Evolutionary conservation across 768 basidiomycete species (phyloP), one percentile per base, ranked within the genome.

Genomic region (Trametes elegans): DNA sequence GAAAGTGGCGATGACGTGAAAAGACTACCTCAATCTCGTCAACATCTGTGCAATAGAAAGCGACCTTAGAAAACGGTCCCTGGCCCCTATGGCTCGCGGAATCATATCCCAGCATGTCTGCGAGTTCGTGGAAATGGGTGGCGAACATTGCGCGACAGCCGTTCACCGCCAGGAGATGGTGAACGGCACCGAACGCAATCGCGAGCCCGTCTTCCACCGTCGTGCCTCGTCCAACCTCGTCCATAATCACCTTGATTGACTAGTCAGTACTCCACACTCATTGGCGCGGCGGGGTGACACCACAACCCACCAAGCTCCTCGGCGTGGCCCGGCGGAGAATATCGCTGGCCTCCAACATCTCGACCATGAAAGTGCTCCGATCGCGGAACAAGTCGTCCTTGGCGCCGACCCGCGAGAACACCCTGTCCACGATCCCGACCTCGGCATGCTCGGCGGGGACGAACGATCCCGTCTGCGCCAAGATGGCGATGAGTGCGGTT

Each of bases 161-260:
- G 63, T 90, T 91, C 27, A 80, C 78, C 31, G 80, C 73, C 34
- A 84, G 71, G 18, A 98, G 78, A 68, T 98, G 87, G 63, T 95
- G 87, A 29, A 95, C 77, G 3, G 92, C 85, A 6, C 92, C 90
- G 65, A 93, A 98, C 16, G 97, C 95, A 46, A 98, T 91, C 0
- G 96, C 93, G 13, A 98, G 70, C 9, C 96, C 96, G 64, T 97
- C 95, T 57, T 84, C 84, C 7, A 94, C 84, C 0, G 94, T 94
- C 5, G 96, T 98, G 29, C 96, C 96, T 62, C 96, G 76, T 6
- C 96, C 96, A n/a, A 99, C 94, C 74, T 99, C 96, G 67, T 99
- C 96, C 92, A 99, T 95, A 59, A 99, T 95, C n/a, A 98, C 89
- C 92, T 94, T 62, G 1, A 21, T 11, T 24, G 21, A 28, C 54